These are phyloP conservation scores for Hexamita inflata DNA, from an alignment of 208 protist genomes.

Conservation along the genomic window DNA sequence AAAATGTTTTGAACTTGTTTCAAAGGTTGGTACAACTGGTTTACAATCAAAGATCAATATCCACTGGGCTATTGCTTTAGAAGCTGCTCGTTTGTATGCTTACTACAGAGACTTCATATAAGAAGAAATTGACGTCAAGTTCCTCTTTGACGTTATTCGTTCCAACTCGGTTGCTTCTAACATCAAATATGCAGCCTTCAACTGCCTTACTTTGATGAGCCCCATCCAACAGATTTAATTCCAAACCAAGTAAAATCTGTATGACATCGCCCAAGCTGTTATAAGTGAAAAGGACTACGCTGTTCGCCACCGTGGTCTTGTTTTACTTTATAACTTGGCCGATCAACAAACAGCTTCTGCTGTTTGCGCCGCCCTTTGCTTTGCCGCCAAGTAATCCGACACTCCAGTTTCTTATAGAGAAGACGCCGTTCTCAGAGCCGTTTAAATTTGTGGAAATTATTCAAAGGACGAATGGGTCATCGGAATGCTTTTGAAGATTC, in stretches of 20 bases:
- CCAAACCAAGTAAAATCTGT: background rate
- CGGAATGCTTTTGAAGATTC: no score
- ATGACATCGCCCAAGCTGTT: background rate
- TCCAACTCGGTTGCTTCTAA: background rate
- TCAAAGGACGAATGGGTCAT: no score
- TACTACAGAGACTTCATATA: constrained; percentile 3
- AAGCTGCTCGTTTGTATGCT: background rate
- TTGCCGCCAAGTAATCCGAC: background rate
- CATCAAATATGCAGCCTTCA: constrained; percentile 14
- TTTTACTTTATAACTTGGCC: background rate
- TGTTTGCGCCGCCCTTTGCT: background rate
- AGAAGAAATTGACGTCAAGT: background rate
- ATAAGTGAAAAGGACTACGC: background rate
- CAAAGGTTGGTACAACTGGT: background rate
- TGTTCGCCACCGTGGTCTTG: background rate
- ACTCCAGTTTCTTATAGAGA: background rate
- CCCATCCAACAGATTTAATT: background rate
- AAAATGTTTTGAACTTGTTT: background rate
- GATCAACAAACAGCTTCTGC: background rate
- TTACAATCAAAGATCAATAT: background rate
- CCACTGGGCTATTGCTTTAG: background rate
- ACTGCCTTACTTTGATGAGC: background rate
- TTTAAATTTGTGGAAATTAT: background rate
- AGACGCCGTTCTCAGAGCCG: background rate
- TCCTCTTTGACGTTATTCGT: background rate